Base-by-base conservation (phyloP, 441 rosid genomes). In the Euphorbia schlechtendalii region DNA sequence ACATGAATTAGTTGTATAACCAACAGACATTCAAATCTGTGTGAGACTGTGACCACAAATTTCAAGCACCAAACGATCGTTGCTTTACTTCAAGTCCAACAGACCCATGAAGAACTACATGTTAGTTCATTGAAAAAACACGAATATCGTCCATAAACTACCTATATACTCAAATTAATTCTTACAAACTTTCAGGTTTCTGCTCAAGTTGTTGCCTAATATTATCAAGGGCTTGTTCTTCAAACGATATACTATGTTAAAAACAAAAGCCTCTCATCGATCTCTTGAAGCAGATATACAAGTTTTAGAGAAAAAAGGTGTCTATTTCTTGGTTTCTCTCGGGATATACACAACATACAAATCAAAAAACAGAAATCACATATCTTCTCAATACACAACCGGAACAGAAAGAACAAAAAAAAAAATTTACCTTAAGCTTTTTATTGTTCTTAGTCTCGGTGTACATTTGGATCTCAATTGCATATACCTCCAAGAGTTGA, bases 361-460 rank as follows among this genome's bases (percentile, higher is more conserved):
- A 73, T 57, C 45, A 13, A 11, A n/a, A 36, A 13, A 21, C 18
- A 46, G 36, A 34, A 27, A 25, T 27, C 3, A 6, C 7, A 25
- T 54, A 54, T 54, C 34, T 12, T 25, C 38, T 24, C 14, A 63
- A 63, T 14, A 67, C 36, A 49, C 51, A 40, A 30, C 30, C 43
- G 28, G 2, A 40, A 27, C 30, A 73, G 15, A 40, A 46, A 27
- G 17, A 17, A 61, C 56, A 51, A 27, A 28, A 49, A 45, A 40
- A 61, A 73, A 34, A 53, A 48, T 61, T 71, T 71, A 87, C 99
- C 96, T 95, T 92, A 12, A 89, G 97, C 83, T 92, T 95, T 78
- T 95, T 92, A 81, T 88, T 92, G 78, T 95, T 93, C 86, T 92
- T 95, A 55, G 97, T 95, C 80, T 86, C 99, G 11, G 97, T 95